Conservation (phyloP, 768 basidiomycete species). For the Mycena galericulata region DNA sequence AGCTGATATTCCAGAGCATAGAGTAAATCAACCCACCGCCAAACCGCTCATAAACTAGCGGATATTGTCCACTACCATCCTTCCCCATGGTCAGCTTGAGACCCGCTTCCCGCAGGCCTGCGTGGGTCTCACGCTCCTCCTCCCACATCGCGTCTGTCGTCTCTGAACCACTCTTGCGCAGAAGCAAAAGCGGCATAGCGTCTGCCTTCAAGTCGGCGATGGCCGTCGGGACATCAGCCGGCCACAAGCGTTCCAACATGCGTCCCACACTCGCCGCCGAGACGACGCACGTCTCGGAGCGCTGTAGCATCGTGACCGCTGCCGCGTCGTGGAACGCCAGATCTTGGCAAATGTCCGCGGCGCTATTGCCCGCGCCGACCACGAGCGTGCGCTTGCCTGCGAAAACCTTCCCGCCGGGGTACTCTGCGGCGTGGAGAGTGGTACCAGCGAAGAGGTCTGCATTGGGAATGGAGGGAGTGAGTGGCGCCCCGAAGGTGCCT, state of each 20-base stretch:
- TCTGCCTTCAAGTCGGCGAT: slow-evolving; percentile 42
- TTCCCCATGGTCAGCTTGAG: slow-evolving; percentile 50
- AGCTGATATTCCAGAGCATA: not conserved
- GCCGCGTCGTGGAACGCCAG: slow-evolving; percentile 45
- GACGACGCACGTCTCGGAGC: slow-evolving; percentile 53
- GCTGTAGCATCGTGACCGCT: slow-evolving; percentile 56
- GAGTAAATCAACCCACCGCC: slow-evolving; percentile 50
- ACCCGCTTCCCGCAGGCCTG: slow-evolving; percentile 50
- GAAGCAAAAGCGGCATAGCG: slow-evolving; percentile 39
- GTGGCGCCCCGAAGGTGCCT: slow-evolving; percentile 49
- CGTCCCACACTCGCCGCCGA: slow-evolving; percentile 13
- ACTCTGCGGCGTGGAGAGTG: slow-evolving; percentile 47
- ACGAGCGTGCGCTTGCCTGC: slow-evolving; percentile 52
- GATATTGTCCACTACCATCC: slow-evolving; percentile 45
- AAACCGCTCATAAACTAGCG: slow-evolving; percentile 43
- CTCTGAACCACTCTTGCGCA: slow-evolving; percentile 39
- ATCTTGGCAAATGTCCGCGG: slow-evolving; percentile 55
- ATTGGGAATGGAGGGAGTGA: slow-evolving; percentile 42
- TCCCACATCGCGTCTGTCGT: slow-evolving; percentile 38
- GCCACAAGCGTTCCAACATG: slow-evolving; percentile 31
- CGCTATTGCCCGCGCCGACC: slow-evolving; percentile 53
- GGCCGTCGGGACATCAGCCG: slow-evolving; percentile 36
- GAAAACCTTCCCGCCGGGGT: slow-evolving; percentile 42
- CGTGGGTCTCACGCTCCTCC: slow-evolving; percentile 48
- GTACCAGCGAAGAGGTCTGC: slow-evolving; percentile 45